A percentile compares a stretch with the other conserved stretches of the same genome.
These are phyloP conservation scores for Hymenoscyphus salicellus DNA, from an alignment of 2,329 filamentous ascomycete species.

Conservation along the genomic window DNA sequence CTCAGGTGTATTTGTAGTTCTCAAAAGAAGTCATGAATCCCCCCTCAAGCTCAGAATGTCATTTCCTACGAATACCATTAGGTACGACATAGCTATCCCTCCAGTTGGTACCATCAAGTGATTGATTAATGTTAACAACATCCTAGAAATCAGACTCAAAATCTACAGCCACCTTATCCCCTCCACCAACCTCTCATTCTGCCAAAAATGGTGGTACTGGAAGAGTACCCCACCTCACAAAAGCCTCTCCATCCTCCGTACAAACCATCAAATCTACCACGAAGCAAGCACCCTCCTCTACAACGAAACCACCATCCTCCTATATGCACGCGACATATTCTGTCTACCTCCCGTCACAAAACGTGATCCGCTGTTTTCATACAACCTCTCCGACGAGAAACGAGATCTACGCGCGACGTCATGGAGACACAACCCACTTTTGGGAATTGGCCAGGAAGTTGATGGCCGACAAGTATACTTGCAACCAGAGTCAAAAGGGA, in stretches of 20 bases:
- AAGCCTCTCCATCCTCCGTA: slow-evolving; percentile 1
- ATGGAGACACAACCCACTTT: background rate
- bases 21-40: background rate
- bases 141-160: background rate
- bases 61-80: background rate
- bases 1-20: too few relatives aligned
- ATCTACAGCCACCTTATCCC: background rate
- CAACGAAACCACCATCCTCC: background rate
- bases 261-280: background rate
- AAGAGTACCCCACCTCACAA: background rate
- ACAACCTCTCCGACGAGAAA: background rate
- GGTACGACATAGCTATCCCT: background rate
- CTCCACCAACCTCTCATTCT: background rate
- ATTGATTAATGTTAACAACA: background rate
- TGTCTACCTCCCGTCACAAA: background rate
- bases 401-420: background rate
- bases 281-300: background rate
- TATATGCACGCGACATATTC: background rate
- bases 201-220: background rate
- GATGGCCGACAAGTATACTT: background rate
- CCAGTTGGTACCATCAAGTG: background rate
- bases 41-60: background rate
- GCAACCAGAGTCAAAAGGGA: background rate
- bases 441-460: background rate
- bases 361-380: background rate